phyloP scores from a whole-genome alignment of 2,329 filamentous ascomycete genomes.

The Rhynchosporium agropyri region DNA sequence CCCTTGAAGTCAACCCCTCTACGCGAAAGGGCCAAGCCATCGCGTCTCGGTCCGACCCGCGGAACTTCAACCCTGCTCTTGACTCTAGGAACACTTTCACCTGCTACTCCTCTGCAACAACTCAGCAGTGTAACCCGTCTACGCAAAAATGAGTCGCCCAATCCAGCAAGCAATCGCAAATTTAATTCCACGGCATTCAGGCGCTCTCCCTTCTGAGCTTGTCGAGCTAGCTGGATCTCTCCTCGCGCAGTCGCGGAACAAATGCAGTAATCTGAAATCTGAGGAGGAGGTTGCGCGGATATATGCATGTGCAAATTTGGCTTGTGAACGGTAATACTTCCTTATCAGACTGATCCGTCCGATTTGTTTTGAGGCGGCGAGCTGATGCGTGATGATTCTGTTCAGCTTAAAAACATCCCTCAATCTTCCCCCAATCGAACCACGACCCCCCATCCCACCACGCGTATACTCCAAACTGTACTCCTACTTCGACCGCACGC shows the following conservation, averaged over 20 bases:
- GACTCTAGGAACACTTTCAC: neutral
- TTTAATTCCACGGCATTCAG: conserved; percentile 72
- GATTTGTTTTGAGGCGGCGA: neutral
- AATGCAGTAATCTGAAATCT: conserved; percentile 74
- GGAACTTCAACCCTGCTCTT: neutral
- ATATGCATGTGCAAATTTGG: conserved; percentile 85
- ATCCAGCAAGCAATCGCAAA: conserved; percentile 74
- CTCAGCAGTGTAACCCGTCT: neutral
- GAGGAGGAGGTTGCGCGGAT: conserved; percentile 86
- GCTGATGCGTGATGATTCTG: neutral
- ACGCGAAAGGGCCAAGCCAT: conserved; percentile 9
- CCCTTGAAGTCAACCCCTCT: neutral
- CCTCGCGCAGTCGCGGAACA: conserved; percentile 77
- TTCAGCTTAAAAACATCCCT: conserved; percentile 74
- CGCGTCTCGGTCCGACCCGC: conserved; percentile 6
- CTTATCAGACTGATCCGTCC: neutral
- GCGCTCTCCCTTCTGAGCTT: conserved; percentile 68
- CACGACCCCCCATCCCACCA: conserved; percentile 76
- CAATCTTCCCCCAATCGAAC: conserved; percentile 75
- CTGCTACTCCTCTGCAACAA: neutral
- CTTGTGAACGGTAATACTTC: conserved; percentile 72
- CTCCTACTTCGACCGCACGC: conserved; percentile 72
- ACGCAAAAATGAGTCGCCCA: conserved; percentile 67
- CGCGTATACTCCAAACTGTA: conserved; percentile 84
- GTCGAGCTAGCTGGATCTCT: conserved; percentile 72